A percentile compares a stretch with the other conserved stretches of the same genome.
Conservation (phyloP, 2,329 filamentous ascomycete genomes). For the Passalora sequoiae region DNA sequence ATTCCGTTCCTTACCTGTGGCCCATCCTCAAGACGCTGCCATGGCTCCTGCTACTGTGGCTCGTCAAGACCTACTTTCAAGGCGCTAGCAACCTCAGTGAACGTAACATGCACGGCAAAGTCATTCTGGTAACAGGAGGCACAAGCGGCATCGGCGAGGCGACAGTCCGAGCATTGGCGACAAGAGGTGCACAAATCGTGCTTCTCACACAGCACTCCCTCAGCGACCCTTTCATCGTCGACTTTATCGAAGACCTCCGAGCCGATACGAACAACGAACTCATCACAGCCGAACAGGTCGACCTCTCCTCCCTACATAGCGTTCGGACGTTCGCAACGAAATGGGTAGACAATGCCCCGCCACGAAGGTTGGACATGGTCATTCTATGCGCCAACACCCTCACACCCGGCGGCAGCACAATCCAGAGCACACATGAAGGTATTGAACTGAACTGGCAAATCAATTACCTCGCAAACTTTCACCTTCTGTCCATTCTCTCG, state of each 20-base stretch:
- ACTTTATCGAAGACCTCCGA: slow-evolving; percentile 87
- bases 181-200: slow-evolving; percentile 81
- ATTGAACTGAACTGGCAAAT: slow-evolving; percentile 88
- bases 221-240: slow-evolving; percentile 80
- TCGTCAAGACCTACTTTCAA: slow-evolving; percentile 69
- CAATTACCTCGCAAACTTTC: slow-evolving; percentile 94
- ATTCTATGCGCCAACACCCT: slow-evolving; percentile 78
- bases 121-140: slow-evolving; percentile 87
- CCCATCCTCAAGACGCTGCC: slow-evolving; percentile 47
- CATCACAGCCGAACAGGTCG: slow-evolving; percentile 92
- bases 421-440: slow-evolving; percentile 61
- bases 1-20: slow-evolving; percentile 39
- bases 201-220: slow-evolving; percentile 79
- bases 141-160: slow-evolving; percentile 87
- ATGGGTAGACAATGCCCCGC: slow-evolving; percentile 95
- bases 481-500: slow-evolving; percentile 83
- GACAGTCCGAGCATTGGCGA: slow-evolving; percentile 67
- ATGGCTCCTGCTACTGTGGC: slow-evolving; percentile 48
- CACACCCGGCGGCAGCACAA: slow-evolving; percentile 59
- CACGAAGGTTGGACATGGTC: slow-evolving; percentile 82
- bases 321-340: slow-evolving; percentile 90
- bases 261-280: slow-evolving; percentile 71
- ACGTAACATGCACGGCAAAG: slow-evolving; percentile 84
- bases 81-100: slow-evolving; percentile 72
- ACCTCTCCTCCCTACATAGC: slow-evolving; percentile 81